phyloP scores from a whole-genome alignment of 1,284 basidiomycete genomes.

The Xerocomus minutiporus region DNA sequence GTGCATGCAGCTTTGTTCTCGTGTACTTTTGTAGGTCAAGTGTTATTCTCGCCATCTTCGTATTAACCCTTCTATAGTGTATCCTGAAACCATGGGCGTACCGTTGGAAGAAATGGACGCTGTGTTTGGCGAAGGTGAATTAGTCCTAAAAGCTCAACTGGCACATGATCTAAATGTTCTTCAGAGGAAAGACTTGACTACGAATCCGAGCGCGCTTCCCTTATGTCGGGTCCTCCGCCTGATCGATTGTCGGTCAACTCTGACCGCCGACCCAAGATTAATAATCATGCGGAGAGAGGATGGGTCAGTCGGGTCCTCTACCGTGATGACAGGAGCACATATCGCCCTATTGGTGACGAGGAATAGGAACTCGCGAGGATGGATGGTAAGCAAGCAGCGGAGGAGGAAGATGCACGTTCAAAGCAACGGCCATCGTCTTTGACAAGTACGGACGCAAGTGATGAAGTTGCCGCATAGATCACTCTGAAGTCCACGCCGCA shows the following conservation, averaged over 20 bases:
- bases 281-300: constrained; percentile 28
- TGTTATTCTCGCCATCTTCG: neutral
- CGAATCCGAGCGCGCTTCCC: constrained; percentile 64
- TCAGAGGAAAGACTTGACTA: constrained; percentile 63
- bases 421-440: constrained; percentile 13
- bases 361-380: constrained; percentile 72
- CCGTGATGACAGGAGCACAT: constrained; percentile 42
- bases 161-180: constrained; percentile 34
- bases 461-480: constrained; percentile 10
- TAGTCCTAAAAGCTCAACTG: neutral
- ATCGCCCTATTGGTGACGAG: constrained; percentile 52
- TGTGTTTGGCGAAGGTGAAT: constrained; percentile 73
- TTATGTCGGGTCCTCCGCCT: constrained; percentile 41
- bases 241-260: constrained; percentile 36
- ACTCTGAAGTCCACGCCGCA: neutral
- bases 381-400: constrained; percentile 31
- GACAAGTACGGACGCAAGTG: constrained; percentile 9
- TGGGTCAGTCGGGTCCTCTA: constrained; percentile 54
- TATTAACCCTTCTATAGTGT: constrained; percentile 45
- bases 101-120: constrained; percentile 81
- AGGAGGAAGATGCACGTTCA: constrained; percentile 18
- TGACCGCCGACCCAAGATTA: constrained; percentile 25
- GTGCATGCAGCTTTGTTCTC: constrained; percentile 80
- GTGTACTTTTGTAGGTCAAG: constrained; percentile 67
- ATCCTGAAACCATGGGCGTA: constrained; percentile 78